Evolutionary conservation across 257 asterid genomes (phyloP).

Genomic region (Salvia hispanica): DNA sequence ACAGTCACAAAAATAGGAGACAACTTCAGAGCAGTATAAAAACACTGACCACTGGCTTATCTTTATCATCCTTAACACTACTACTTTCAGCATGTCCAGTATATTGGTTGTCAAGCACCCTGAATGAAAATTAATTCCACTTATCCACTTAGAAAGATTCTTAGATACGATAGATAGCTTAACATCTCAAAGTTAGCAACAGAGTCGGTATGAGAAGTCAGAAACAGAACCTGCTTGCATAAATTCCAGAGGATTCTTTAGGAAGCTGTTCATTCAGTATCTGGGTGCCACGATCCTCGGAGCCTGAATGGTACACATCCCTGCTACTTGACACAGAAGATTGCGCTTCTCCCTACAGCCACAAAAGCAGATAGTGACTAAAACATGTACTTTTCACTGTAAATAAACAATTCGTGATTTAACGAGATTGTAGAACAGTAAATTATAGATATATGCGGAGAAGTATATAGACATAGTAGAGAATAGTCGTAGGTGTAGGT

Average conservation of each 20-base stretch:
- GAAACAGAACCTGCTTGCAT: slow-evolving; percentile 54
- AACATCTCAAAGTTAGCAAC: slow-evolving; percentile 16
- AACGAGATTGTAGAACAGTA: too few species aligned
- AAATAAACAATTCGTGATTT: slow-evolving; percentile 11
- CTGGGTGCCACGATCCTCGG: slow-evolving; percentile 48
- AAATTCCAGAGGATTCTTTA: slow-evolving; percentile 40
- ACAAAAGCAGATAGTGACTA: slow-evolving; percentile 28
- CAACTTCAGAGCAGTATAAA: slow-evolving; percentile 27
- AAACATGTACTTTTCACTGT: slow-evolving; percentile 22
- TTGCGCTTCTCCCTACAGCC: slow-evolving; percentile 56
- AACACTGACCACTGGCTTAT: slow-evolving; percentile 51
- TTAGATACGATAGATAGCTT: slow-evolving; percentile 15
- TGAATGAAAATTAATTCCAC: slow-evolving; percentile 32
- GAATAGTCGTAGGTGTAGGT: too few species aligned
- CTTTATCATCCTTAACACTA: slow-evolving; percentile 44
- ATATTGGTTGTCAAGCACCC: slow-evolving; percentile 53
- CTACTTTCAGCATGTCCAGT: slow-evolving; percentile 48
- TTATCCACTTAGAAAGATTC: slow-evolving; percentile 22
- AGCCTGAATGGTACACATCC: slow-evolving; percentile 44
- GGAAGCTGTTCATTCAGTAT: slow-evolving; percentile 47
- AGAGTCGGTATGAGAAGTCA: slow-evolving; percentile 1
- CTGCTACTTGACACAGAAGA: slow-evolving; percentile 47
- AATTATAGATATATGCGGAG: too few species aligned
- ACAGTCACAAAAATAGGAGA: slow-evolving; percentile 22
- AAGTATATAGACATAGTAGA: too few species aligned